Evolutionary conservation across 164 flowering plant genomes (phyloP), one percentile per base, ranked within the genome.

Genomic region (Hamamelis virginiana): DNA sequence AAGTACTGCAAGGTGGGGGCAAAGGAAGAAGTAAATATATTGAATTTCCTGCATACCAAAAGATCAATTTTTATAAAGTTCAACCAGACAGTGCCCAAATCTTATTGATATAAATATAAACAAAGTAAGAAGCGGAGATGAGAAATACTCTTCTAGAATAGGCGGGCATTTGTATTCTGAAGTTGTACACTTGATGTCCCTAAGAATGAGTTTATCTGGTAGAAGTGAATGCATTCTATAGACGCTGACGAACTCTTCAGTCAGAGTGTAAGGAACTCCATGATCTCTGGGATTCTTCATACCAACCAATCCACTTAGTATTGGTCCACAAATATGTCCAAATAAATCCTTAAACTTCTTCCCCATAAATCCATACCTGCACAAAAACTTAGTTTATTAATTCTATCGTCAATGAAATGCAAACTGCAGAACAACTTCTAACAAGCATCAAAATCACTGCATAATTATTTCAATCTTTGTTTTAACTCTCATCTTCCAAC

Each of bases 211-310:
- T n/a, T 67, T 28, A 19, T 88, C 95, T 3, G 92, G 91, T 26
- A 90, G 76, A 66, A 90, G 88, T 0, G 85, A 33, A 68, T 90
- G 92, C 95, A 90, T 90, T 61, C 91, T 76, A 50, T 90, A 90
- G 0, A 85, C 95, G 38, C 84, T 73, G 0, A 75, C 81, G 27
- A 90, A 90, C 69, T 90, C 92, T 67, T 87, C 95, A 0, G 92
- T 86, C 27, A 90, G 66, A 1, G 95, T 84, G 72, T 86, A 90
- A 0, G 90, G 89, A 18, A 85, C 86, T 18, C 91, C 86, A 74
- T 85, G 89, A 46, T 85, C 75, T 62, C 52, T 59, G 12, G 86
- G 86, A 62, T 57, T 66, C 41, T 63, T 80, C 18, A 74, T 72
- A 62, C 89, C 89, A 45, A 85, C 89, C 65, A 85, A 60, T 6